phyloP scores from a whole-genome alignment of 257 asterid species.

The Striga asiatica region DNA sequence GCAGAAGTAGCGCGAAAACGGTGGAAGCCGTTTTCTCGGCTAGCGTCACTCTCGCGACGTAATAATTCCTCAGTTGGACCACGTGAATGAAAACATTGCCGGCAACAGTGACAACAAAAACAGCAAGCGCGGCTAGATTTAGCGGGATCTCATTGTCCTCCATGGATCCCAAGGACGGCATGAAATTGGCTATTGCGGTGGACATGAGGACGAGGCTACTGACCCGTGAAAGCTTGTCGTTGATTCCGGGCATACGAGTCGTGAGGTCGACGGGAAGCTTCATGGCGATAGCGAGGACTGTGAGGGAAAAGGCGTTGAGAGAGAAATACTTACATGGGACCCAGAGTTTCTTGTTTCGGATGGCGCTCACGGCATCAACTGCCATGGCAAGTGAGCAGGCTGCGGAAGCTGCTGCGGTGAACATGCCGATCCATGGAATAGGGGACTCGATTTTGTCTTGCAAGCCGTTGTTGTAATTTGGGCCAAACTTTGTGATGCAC shows the following conservation, averaged over 20 bases:
- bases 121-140: constrained; percentile 3
- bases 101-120: constrained; percentile 8
- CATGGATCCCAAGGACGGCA: constrained; percentile 17
- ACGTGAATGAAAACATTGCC: constrained; percentile 13
- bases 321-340: too few species aligned
- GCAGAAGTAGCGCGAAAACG: not conserved
- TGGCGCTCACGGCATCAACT: too few species aligned
- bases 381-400: too few species aligned
- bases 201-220: constrained; percentile 11
- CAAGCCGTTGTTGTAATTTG: too few species aligned
- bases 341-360: too few species aligned
- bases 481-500: too few species aligned
- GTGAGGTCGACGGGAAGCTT: constrained; percentile 21
- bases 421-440: too few species aligned
- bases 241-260: not conserved
- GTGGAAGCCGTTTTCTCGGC: not conserved
- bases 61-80: not conserved
- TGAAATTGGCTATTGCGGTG: constrained; percentile 5
- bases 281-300: constrained; percentile 20
- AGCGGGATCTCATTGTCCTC: not conserved
- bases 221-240: not conserved
- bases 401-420: too few species aligned
- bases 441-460: too few species aligned
- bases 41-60: not conserved
- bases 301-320: constrained; percentile 19